Conservation (phyloP, 257 asterid species). For the Agastache rugosa region DNA sequence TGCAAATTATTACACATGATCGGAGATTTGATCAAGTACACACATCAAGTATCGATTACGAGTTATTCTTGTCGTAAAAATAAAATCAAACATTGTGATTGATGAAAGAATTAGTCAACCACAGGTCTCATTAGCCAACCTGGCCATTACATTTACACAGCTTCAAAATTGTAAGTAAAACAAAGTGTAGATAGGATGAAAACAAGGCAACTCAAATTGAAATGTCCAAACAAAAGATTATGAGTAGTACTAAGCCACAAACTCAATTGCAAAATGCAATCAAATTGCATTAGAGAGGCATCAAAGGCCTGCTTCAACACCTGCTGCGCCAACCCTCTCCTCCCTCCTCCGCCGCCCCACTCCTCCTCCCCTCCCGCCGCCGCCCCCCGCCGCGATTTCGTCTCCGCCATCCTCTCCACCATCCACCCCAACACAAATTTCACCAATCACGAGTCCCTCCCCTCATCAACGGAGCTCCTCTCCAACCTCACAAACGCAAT, state of each 20-base stretch:
- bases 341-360: conserved; percentile 27
- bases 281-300: conserved; percentile 60
- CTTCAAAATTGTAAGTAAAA: neutral
- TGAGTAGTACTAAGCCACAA: conserved; percentile 25
- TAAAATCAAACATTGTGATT: conserved; percentile 10
- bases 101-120: conserved; percentile 55
- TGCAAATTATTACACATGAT: no score
- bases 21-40: no score
- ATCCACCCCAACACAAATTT: conserved; percentile 53
- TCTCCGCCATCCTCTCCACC: conserved; percentile 50
- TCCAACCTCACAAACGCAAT: conserved; percentile 42
- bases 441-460: conserved; percentile 85
- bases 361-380: conserved; percentile 20
- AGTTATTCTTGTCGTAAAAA: no score
- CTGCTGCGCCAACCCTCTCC: conserved; percentile 45
- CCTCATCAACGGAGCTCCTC: conserved; percentile 45
- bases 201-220: conserved; percentile 32
- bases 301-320: conserved; percentile 58
- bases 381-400: conserved; percentile 46
- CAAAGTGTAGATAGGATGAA: conserved; percentile 22
- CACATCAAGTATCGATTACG: no score
- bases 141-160: conserved; percentile 33
- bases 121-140: conserved; percentile 41
- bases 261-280: conserved; percentile 45
- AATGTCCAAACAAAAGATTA: neutral